A percentile compares a stretch with the other conserved stretches of the same genome.
Conservation (phyloP, 129 eudicot species). For the Flaveria sonorensis region DNA sequence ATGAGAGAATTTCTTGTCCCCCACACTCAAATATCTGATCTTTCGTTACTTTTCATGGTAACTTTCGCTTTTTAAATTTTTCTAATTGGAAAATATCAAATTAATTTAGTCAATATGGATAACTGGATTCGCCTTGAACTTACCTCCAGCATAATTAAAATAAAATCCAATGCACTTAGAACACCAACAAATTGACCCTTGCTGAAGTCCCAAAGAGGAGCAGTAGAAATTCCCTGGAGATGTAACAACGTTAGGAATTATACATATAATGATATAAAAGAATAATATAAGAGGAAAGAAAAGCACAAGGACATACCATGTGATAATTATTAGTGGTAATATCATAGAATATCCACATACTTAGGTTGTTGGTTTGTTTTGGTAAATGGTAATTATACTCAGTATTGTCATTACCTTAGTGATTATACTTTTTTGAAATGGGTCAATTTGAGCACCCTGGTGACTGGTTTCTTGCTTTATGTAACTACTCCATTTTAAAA, state of each 20-base stretch:
- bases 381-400: not conserved
- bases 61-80: not conserved
- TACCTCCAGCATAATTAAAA: constrained; percentile 90
- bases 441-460: not conserved
- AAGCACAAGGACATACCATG: constrained; percentile 26
- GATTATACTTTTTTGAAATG: not conserved
- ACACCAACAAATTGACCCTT: constrained; percentile 86
- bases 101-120: constrained; percentile 14
- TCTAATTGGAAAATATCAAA: not conserved
- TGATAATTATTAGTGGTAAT: not conserved
- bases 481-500: constrained; percentile 1
- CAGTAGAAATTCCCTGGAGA: constrained; percentile 78
- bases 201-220: constrained; percentile 84
- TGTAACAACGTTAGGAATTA: constrained; percentile 31
- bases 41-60: not conserved
- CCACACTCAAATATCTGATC: not conserved
- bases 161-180: constrained; percentile 90
- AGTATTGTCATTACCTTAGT: not conserved
- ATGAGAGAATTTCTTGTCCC: not conserved
- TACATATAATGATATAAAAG: constrained; percentile 25
- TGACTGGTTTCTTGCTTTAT: constrained; percentile 2
- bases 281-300: constrained; percentile 23
- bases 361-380: not conserved
- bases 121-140: constrained; percentile 25
- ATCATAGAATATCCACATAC: not conserved